Base-by-base conservation (phyloP, 2,329 filamentous ascomycete species). In the Pyricularia sp. region DNA sequence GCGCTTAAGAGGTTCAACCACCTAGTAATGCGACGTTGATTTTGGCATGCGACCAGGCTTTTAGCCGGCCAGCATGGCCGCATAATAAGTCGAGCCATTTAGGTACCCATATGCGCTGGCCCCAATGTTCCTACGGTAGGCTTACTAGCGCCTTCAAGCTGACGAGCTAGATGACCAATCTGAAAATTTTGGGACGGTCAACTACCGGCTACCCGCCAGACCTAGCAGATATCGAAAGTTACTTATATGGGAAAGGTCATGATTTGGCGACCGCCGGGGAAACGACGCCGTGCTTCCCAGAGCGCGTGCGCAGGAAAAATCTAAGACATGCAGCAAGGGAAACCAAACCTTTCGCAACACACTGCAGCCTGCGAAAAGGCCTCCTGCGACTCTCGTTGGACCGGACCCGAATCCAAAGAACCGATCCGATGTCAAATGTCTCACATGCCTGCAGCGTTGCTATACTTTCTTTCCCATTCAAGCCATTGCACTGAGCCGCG, bases 241-340 rank as follows among this genome's bases (percentile, higher is more conserved):
- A 30, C 61, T 35, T 63, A 28, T 53, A 53, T 24, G 16, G 19
- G 35, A 31, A 44, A n/a, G 28, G 28, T 63, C 61, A 10, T 53
- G 16, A 49, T 49, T 53, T 19, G 33, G 62, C 12, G 24, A 6
- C 19, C 62, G 24, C 35, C 55, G 55, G 55, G 55, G 55, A 59
- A 28, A 53, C 16, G 26, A n/a, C 30, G 16, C 30, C 35, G 40
- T 53, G 35, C 62, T 10, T 53, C 40, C 62, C 62, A 24, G 26
- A 26, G 12, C 8, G 35, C 62, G 30, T 55, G 33, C 28, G 62
- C 35, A 19, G 24, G 13, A n/a, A 22, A 16, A 63, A 63, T 63
- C 62, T 63, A 53, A 63, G 62, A 63, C 62, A 63, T 63, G 12
- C 35, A 26, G 40, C 40, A 62, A 53, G 35, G 40, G 24, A 31